Base-by-base conservation (phyloP, 805 yeast species). In the Vanderwaltozyma yarrowii region DNA sequence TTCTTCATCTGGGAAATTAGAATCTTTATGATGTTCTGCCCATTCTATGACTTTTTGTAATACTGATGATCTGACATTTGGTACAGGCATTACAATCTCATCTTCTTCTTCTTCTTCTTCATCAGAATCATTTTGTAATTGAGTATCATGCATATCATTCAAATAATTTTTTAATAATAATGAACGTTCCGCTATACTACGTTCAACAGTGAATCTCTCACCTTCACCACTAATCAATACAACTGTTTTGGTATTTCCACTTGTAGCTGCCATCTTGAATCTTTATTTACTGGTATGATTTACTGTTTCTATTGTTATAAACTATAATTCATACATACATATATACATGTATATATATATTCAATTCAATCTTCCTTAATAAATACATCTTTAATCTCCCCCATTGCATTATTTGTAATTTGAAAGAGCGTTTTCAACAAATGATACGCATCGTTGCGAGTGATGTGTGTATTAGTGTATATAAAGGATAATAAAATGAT, bases 21-120 rank as follows among this genome's bases (percentile, higher is more conserved):
- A 73, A 56, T 84, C 87, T 60, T 80, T 82, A 67, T 89, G 96
- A 60, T 89, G 92, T 54, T 84, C 94, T 52, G 96, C 87, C 94
- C 96, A 89, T 58, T 89, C 95, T 38, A 89, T 69, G n/a, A 89
- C 89, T 57, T 87, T 86, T 59, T 81, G 76, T 63, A 89, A 70
- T 16, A 89, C 95, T 14, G 81, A 78, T 9, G 94, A 81, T 47
- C 89, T 71, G 27, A 87, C 96, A 54, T 85, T 87, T 29, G 95
- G 95, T 11, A 87, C 76, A 27, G 96, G 96, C 52, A 89, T 81
- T 43, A 77, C 83, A 46, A 78, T 76, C 30, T 78, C 81, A 43
- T 77, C 85, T 11, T 71, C 74, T 32, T 71, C 76, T 8, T 48
- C 51, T 14, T 44, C 47, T 10, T 47, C 79, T 43, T 73, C 73